phyloP scores from a whole-genome alignment of 805 yeast species.

The Lachancea sp. region DNA sequence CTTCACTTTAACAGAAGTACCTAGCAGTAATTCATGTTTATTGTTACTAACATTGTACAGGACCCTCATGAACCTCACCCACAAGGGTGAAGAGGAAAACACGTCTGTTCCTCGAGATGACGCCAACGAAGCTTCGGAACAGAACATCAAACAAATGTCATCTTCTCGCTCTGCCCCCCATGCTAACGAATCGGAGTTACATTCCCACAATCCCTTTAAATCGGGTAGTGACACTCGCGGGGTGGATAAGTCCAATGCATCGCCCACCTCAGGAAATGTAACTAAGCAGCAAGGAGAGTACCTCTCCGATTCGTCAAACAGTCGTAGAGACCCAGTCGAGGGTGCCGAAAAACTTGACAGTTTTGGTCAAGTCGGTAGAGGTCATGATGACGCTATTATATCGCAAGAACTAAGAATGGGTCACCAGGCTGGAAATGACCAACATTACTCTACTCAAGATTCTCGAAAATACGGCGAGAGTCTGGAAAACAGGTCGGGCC shows the following conservation, averaged over 20 bases:
- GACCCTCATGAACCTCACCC: background rate
- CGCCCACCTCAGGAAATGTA: background rate
- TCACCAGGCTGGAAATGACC: background rate
- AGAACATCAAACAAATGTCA: no score
- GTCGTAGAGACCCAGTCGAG: background rate
- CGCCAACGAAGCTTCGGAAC: background rate
- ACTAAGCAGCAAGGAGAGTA: background rate
- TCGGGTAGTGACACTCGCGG: background rate
- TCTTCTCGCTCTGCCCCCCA: no score
- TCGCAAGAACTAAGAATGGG: no score
- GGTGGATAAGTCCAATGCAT: background rate
- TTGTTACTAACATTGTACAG: constrained; percentile 5
- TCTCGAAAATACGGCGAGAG: background rate
- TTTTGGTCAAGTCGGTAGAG: background rate
- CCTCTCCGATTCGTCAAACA: background rate
- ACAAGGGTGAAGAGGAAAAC: background rate
- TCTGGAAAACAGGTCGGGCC: background rate
- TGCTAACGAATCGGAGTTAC: background rate
- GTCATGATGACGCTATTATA: background rate
- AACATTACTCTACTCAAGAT: background rate
- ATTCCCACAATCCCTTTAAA: constrained; percentile 1
- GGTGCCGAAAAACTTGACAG: background rate
- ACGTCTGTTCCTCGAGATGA: background rate
- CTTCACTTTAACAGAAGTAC: background rate
- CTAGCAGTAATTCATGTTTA: constrained; percentile 4